Evolutionary conservation across 2,329 filamentous ascomycete genomes (phyloP).

Genomic region (Sclerotinia subarctica): DNA sequence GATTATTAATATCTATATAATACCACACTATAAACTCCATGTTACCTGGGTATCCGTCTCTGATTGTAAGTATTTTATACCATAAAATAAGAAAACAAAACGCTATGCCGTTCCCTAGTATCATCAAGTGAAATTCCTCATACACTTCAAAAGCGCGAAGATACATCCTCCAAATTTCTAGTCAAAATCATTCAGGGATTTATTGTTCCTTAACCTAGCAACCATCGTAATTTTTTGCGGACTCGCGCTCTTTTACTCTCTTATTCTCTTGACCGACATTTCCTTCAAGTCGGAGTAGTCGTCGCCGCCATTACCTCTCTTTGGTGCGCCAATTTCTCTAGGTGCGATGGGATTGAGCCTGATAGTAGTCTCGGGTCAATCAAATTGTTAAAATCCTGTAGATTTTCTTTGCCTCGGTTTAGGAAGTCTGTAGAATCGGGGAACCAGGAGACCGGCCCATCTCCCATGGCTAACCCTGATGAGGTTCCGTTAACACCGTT

Average conservation of each 20-base stretch:
- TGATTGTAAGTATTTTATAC: neutral
- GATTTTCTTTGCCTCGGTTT: neutral
- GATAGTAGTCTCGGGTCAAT: neutral
- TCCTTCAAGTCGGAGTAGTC: neutral
- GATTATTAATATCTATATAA: neutral
- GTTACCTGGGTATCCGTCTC: neutral
- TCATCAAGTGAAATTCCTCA: neutral
- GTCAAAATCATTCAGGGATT: too few relatives aligned
- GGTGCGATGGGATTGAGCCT: neutral
- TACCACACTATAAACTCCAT: too few relatives aligned
- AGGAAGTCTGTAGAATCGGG: neutral
- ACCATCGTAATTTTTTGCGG: neutral
- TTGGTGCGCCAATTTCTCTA: neutral
- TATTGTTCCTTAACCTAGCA: fast-evolving
- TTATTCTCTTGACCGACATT: neutral
- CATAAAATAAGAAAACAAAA: neutral
- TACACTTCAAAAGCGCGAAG: neutral
- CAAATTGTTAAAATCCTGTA: neutral
- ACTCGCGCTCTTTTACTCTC: too few relatives aligned
- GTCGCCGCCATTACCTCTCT: fast-evolving
- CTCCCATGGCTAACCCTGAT: neutral
- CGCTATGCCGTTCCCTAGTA: too few relatives aligned
- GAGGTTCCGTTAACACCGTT: too few relatives aligned
- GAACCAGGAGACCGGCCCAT: neutral
- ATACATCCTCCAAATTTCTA: neutral